phyloP scores from a whole-genome alignment of 345 rosid genomes.

The Eucalyptus erythrocorys region DNA sequence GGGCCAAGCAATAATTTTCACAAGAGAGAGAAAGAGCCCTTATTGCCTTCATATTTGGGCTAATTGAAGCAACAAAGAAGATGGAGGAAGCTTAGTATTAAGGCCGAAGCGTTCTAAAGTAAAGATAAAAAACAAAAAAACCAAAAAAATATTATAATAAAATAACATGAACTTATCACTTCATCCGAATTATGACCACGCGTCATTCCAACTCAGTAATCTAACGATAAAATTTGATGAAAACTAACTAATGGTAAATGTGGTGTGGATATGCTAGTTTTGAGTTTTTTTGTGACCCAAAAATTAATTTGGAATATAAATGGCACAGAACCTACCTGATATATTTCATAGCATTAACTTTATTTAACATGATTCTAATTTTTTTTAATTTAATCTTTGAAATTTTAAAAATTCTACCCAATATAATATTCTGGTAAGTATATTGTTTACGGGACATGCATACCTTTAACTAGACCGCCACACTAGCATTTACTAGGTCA shows the following conservation, averaged over 20 bases:
- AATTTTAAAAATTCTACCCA: too few relatives aligned
- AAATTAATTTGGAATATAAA: too few relatives aligned
- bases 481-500: rapidly evolving
- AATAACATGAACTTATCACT: neutral
- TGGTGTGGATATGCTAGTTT: rapidly evolving
- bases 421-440: too few relatives aligned
- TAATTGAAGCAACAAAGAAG: neutral
- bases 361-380: too few relatives aligned
- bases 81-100: neutral
- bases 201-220: neutral
- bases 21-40: neutral
- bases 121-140: too few relatives aligned
- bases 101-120: neutral
- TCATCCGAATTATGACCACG: neutral
- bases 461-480: neutral
- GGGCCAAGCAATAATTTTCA: too few relatives aligned
- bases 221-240: neutral
- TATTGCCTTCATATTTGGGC: neutral
- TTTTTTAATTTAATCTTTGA: too few relatives aligned
- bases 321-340: rapidly evolving
- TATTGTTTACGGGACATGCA: neutral
- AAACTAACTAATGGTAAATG: neutral
- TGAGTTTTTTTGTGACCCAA: too few relatives aligned
- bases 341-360: too few relatives aligned
- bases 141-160: too few relatives aligned